Conservation (phyloP, 495 filamentous ascomycete genomes). For the Recurvomyces mirabilis region DNA sequence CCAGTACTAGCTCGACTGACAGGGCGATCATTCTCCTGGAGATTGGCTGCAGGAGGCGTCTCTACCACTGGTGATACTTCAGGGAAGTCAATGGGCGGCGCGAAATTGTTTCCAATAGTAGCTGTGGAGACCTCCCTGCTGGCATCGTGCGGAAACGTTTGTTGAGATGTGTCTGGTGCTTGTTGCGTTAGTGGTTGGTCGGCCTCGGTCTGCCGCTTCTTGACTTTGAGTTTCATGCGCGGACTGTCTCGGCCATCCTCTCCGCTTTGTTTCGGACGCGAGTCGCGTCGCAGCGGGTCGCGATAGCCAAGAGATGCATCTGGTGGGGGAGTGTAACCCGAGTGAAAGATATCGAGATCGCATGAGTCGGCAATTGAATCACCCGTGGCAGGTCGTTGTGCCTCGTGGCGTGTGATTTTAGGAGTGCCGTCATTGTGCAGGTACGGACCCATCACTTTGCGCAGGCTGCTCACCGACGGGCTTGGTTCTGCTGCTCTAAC, state of each 20-base stretch:
- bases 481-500: slow-evolving; percentile 42
- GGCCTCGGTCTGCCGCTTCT: slow-evolving; percentile 11
- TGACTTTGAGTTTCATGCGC: slow-evolving; percentile 14
- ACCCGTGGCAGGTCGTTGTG: slow-evolving; percentile 18
- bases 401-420: slow-evolving; percentile 17
- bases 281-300: slow-evolving; percentile 8
- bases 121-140: slow-evolving; percentile 4
- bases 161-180: background rate
- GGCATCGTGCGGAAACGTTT: slow-evolving; percentile 9
- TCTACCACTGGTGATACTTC: slow-evolving; percentile 12
- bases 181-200: background rate
- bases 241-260: slow-evolving; percentile 1
- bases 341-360: slow-evolving; percentile 43
- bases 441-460: slow-evolving; percentile 84
- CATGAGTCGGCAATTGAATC: slow-evolving; percentile 24
- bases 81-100: background rate
- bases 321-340: slow-evolving; percentile 50
- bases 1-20: slow-evolving; percentile 17
- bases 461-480: slow-evolving; percentile 70
- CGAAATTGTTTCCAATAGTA: slow-evolving; percentile 1
- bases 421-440: slow-evolving; percentile 29
- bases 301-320: slow-evolving; percentile 45
- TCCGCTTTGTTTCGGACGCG: background rate
- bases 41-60: background rate
- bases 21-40: background rate